Base-by-base conservation (phyloP, 441 rosid species). In the Gossypium lobatum region DNA sequence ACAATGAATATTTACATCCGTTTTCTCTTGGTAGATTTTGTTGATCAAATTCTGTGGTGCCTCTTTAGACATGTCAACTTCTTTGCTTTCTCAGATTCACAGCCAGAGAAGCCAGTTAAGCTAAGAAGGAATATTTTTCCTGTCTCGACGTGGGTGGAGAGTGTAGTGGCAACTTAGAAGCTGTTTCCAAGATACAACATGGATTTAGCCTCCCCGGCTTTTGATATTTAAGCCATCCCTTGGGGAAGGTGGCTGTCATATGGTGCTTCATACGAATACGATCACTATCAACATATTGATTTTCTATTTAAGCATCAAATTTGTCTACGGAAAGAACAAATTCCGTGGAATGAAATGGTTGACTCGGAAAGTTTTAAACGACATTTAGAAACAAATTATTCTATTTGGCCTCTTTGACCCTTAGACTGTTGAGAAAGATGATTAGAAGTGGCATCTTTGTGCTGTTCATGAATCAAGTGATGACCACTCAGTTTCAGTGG, bases 81-180 rank as follows among this genome's bases (percentile, higher is more conserved):
- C 76, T 61, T 64, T 79, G 75, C 82, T 80, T 87, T 83, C 72
- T 73, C 39, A 80, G 78, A 75, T 80, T 81, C 69, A 68, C 69
- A 31, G 50, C 64, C 46, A 28, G 42, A 52, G 45, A 62, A 54
- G 71, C 63, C 81, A 66, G 57, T 25, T 75, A 39, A 10, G 84
- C 64, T 70, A 18, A 34, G 81, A 54, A 25, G 55, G 84, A 80
- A 80, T 75, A 42, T 18, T 64, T 37, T 64, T 37, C 50, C 54
- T 73, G 57, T 45, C 10, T 11, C 7, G 37, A 37, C 52, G 54
- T n/a, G 57, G 20, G 28, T 64, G 62, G 59, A 13, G 57, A 53
- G 21, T 9, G 13, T 59, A 8, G 73, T 60, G 65, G 68, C 58
- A 50, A 74, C 71, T 57, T 37, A 54, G 70, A 60, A 50, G 59